Evolutionary conservation across 1,284 basidiomycete genomes (phyloP).

Genomic region (Pisolithus thermaeus): DNA sequence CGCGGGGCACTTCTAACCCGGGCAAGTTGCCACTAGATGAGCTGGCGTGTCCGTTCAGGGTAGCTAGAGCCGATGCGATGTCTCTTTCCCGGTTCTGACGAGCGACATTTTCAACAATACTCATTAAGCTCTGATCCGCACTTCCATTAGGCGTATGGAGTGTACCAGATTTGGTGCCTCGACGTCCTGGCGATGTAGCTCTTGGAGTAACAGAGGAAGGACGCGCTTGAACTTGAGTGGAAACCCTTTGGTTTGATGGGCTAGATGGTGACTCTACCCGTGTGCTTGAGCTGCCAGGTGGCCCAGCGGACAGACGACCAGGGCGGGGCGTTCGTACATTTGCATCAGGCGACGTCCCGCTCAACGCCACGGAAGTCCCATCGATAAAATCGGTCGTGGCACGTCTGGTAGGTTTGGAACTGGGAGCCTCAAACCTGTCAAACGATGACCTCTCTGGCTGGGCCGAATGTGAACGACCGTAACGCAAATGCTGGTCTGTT

Average conservation of each 20-base stretch:
- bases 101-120: slow-evolving; percentile 58
- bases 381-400: slow-evolving; percentile 9
- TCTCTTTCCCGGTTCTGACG: slow-evolving; percentile 34
- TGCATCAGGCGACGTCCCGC: background rate
- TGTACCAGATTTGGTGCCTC: background rate
- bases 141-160: slow-evolving; percentile 7
- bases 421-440: background rate
- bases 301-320: background rate
- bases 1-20: background rate
- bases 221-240: background rate
- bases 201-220: background rate
- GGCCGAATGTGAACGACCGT: no score
- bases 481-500: background rate
- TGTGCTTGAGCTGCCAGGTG: background rate
- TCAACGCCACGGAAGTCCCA: background rate
- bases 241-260: background rate
- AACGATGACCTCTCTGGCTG: no score
- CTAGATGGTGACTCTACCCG: background rate
- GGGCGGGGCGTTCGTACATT: background rate
- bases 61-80: background rate
- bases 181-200: background rate
- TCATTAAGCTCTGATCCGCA: slow-evolving; percentile 49
- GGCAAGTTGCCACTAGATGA: background rate
- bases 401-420: slow-evolving; percentile 7
- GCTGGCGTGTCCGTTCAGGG: background rate